A percentile compares a stretch with the other conserved stretches of the same genome.
Evolutionary conservation across 23 red algal genomes (phyloP).

Genomic region (Pyropia haitanensis): DNA sequence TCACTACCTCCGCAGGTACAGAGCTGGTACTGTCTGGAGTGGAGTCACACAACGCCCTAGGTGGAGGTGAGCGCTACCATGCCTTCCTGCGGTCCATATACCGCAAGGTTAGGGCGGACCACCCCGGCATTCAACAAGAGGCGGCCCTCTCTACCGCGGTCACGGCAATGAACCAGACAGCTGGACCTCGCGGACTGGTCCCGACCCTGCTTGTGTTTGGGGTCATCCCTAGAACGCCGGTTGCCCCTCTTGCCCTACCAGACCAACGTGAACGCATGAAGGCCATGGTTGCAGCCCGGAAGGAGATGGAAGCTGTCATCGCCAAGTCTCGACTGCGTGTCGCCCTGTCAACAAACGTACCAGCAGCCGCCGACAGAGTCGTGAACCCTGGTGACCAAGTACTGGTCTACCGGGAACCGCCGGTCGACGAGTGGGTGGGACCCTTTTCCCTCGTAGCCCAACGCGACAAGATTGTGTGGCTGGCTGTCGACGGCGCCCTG

Average conservation of each 20-base stretch:
- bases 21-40: background rate
- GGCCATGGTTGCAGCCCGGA: slow-evolving; percentile 6
- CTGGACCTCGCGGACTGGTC: slow-evolving; percentile 3
- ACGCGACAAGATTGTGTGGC: background rate
- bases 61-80: slow-evolving; percentile 6
- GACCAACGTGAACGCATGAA: slow-evolving; percentile 7
- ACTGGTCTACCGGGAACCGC: slow-evolving; percentile 11
- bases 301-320: background rate
- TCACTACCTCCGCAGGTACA: background rate
- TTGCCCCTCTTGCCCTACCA: background rate
- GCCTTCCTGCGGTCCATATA: slow-evolving; percentile 2
- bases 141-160: background rate
- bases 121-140: background rate
- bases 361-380: slow-evolving; percentile 4
- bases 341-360: background rate
- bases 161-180: slow-evolving; percentile 16
- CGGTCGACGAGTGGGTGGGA: background rate
- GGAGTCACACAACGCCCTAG: slow-evolving; percentile 8
- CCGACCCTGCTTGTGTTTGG: slow-evolving; percentile 21
- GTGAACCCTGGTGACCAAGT: slow-evolving; percentile 4
- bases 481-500: background rate
- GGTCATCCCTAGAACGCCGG: slow-evolving; percentile 11
- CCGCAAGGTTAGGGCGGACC: background rate
- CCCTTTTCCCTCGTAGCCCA: too few species aligned
- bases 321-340: background rate